Conservation (phyloP, 2,329 filamentous ascomycete genomes). For the Penicillium verrucosum region DNA sequence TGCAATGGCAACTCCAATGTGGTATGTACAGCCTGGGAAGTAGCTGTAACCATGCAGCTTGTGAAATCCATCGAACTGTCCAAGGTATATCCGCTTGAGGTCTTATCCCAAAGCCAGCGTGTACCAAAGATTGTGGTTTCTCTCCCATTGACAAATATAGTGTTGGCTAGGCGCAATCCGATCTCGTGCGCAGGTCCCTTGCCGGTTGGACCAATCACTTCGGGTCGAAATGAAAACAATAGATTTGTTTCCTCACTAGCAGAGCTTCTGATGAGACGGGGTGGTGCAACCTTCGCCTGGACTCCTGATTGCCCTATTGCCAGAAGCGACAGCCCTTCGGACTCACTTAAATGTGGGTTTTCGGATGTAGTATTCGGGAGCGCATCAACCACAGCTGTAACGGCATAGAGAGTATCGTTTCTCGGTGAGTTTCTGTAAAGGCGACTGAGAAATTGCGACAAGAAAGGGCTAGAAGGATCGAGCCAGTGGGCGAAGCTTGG, state of each 20-base stretch:
- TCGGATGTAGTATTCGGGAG: slow-evolving; percentile 24
- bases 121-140: slow-evolving; percentile 40
- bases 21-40: slow-evolving; percentile 14
- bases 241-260: slow-evolving; percentile 34
- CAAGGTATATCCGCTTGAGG: slow-evolving; percentile 22
- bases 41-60: slow-evolving; percentile 29
- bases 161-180: slow-evolving; percentile 42
- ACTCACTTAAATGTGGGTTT: slow-evolving; percentile 15
- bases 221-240: slow-evolving; percentile 26
- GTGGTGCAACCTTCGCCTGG: slow-evolving; percentile 28
- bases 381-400: slow-evolving; percentile 39
- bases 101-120: slow-evolving; percentile 31
- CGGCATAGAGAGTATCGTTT: slow-evolving; percentile 23
- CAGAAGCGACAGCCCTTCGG: slow-evolving; percentile 38
- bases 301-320: slow-evolving; percentile 26
- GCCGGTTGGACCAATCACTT: background rate
- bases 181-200: slow-evolving; percentile 28
- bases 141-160: slow-evolving; percentile 42
- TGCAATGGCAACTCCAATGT: slow-evolving; percentile 33
- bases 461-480: slow-evolving; percentile 30
- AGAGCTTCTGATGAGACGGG: slow-evolving; percentile 29
- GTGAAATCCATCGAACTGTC: slow-evolving; percentile 31
- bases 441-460: slow-evolving; percentile 30
- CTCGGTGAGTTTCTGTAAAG: slow-evolving; percentile 21
- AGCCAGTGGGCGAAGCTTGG: slow-evolving; percentile 39